A percentile compares a stretch with the other conserved stretches of the same genome.
These are phyloP conservation scores for Hygrophila difformis DNA, from an alignment of 257 asterid genomes.

Conservation along the genomic window DNA sequence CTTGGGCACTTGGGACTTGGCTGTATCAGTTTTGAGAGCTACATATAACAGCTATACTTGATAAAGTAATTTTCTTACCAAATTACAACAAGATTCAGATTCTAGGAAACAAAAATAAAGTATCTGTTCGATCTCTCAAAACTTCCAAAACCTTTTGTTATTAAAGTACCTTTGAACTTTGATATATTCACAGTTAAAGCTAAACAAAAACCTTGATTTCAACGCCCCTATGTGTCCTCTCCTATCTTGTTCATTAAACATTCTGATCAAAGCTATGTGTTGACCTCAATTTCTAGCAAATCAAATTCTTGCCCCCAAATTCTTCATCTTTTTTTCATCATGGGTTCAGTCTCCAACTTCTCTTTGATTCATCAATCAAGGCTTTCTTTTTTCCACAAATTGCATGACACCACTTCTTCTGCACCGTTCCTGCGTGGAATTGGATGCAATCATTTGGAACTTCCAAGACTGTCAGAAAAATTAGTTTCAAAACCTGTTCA, in stretches of 20 bases:
- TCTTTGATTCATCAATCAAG: constrained; percentile 19
- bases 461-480: constrained; percentile 16
- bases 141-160: too few relatives aligned
- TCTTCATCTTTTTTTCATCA: not conserved
- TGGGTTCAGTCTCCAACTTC: constrained; percentile 29
- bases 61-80: too few relatives aligned
- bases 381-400: constrained; percentile 6
- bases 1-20: too few relatives aligned
- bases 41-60: too few relatives aligned
- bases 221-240: constrained; percentile 7
- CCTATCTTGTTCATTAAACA: constrained; percentile 4
- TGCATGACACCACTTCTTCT: not conserved
- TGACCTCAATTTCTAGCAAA: not conserved
- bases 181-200: too few relatives aligned
- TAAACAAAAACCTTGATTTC: not conserved
- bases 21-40: too few relatives aligned
- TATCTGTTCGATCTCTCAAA: too few relatives aligned
- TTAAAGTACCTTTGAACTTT: too few relatives aligned
- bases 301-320: not conserved
- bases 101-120: too few relatives aligned
- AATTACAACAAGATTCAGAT: too few relatives aligned
- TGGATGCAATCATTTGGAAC: not conserved
- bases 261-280: not conserved
- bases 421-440: not conserved
- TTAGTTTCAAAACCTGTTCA: constrained; percentile 7